phyloP scores from a whole-genome alignment of 192 early-diverging fungal genomes.

The Coemansia sp. region DNA sequence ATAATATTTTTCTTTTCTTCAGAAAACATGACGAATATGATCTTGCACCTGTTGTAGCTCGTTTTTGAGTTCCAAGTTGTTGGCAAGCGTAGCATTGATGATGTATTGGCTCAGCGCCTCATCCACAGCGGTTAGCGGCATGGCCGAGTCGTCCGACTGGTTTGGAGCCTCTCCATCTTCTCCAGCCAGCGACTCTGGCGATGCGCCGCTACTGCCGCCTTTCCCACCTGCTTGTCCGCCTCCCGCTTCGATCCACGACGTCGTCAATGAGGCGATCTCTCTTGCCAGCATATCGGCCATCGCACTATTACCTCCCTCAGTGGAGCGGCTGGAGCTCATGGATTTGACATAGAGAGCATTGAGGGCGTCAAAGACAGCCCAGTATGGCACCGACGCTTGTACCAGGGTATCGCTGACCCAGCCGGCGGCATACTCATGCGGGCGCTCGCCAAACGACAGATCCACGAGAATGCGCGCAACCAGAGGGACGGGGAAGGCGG shows the following conservation, averaged over 20 bases:
- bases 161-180: background rate
- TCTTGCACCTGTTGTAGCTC: constrained; percentile 50
- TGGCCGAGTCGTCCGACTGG: constrained; percentile 3
- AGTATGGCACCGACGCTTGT: constrained; percentile 20
- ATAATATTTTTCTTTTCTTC: background rate
- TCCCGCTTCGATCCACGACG: constrained; percentile 26
- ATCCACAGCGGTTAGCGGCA: constrained; percentile 49
- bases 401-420: constrained; percentile 20
- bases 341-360: constrained; percentile 19
- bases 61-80: constrained; percentile 32
- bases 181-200: background rate
- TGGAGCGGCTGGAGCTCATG: background rate
- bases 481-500: constrained; percentile 37
- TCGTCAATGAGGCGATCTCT: constrained; percentile 28
- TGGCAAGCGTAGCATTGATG: constrained; percentile 34
- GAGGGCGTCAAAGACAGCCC: constrained; percentile 42
- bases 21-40: constrained; percentile 48
- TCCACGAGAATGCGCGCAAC: constrained; percentile 28
- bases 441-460: constrained; percentile 14
- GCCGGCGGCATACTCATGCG: background rate
- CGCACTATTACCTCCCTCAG: background rate
- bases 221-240: background rate
- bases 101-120: constrained; percentile 57
- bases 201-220: background rate
- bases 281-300: constrained; percentile 21